A percentile compares a stretch with the other conserved stretches of the same genome.
Conservation (phyloP, 2,329 filamentous ascomycete genomes). For the Pseudogymnoascus sp. region DNA sequence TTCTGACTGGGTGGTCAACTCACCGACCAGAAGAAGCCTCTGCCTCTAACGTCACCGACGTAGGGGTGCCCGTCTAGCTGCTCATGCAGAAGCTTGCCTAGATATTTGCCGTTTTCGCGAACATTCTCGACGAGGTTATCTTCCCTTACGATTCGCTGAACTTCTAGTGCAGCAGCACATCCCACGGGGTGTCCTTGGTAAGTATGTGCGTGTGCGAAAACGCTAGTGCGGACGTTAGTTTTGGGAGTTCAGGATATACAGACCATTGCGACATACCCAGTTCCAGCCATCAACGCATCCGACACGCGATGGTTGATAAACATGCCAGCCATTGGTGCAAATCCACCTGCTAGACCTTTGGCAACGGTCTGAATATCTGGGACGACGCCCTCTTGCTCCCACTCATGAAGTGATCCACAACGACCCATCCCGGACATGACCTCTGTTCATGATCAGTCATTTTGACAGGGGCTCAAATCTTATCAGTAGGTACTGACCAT, state of each 20-base stretch:
- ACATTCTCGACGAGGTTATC: constrained; percentile 55
- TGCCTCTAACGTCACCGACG: constrained; percentile 56
- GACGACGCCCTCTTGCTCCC: constrained; percentile 41
- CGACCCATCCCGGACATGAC: constrained; percentile 51
- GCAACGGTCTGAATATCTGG: constrained; percentile 59
- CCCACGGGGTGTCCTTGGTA: constrained; percentile 54
- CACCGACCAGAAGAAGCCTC: constrained; percentile 52
- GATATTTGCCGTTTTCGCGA: constrained; percentile 41
- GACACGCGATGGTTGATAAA: constrained; percentile 36
- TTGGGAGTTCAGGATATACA: not conserved
- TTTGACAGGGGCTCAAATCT: too few species aligned
- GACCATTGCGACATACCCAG: not conserved
- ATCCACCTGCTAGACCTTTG: constrained; percentile 57
- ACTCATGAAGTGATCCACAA: constrained; percentile 43
- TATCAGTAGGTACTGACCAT: constrained; percentile 29
- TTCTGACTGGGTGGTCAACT: constrained; percentile 27
- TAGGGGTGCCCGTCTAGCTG: constrained; percentile 38
- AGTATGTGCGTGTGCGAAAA: constrained; percentile 37
- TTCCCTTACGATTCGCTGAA: constrained; percentile 52
- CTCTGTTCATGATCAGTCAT: constrained; percentile 34
- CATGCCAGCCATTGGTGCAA: constrained; percentile 50
- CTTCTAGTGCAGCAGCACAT: constrained; percentile 55
- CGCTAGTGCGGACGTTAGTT: constrained; percentile 20
- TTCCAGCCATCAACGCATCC: not conserved
- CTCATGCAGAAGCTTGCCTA: constrained; percentile 40